Evolutionary conservation across 352 stramenopile genomes (phyloP).

Genomic region (Phytophthora palmivora): DNA sequence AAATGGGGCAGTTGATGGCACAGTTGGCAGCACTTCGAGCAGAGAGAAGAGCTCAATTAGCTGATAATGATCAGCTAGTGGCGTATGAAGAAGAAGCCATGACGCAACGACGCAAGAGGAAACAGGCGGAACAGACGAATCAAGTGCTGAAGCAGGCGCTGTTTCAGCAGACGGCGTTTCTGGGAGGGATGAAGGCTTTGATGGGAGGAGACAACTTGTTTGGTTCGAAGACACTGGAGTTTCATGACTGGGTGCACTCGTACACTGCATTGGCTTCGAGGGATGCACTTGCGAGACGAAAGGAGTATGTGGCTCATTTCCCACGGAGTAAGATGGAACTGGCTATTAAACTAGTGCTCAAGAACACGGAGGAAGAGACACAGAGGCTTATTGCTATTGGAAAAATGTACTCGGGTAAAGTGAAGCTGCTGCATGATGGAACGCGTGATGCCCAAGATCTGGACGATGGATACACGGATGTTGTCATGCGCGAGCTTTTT

Average conservation of each 20-base stretch:
- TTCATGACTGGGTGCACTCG: constrained; percentile 82
- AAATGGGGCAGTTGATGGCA: constrained; percentile 47
- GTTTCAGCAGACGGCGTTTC: constrained; percentile 71
- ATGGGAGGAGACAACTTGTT: constrained; percentile 49
- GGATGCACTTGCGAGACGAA: constrained; percentile 38
- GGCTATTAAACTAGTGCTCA: constrained; percentile 56
- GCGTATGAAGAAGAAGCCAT: constrained; percentile 67
- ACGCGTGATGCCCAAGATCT: constrained; percentile 39
- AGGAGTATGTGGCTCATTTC: constrained; percentile 61
- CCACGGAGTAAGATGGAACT: constrained; percentile 69
- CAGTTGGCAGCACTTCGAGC: constrained; percentile 52
- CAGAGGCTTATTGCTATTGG: constrained; percentile 29
- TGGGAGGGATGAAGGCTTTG: constrained; percentile 55
- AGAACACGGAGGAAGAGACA: constrained; percentile 52
- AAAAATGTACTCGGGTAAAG: constrained; percentile 46
- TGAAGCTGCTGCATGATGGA: constrained; percentile 63
- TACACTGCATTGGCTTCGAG: constrained; percentile 58
- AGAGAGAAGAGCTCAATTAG: constrained; percentile 48
- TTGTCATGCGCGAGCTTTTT: constrained; percentile 43
- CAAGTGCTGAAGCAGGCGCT: constrained; percentile 68
- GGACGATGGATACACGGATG: constrained; percentile 31
- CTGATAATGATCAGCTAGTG: constrained; percentile 55
- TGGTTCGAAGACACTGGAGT: constrained; percentile 57
- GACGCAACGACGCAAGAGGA: constrained; percentile 67
- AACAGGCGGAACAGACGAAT: constrained; percentile 62